A percentile compares a stretch with the other conserved stretches of the same genome.
Evolutionary conservation across 352 stramenopile genomes (phyloP).

Genomic region (Salisapilia sapeloensis): DNA sequence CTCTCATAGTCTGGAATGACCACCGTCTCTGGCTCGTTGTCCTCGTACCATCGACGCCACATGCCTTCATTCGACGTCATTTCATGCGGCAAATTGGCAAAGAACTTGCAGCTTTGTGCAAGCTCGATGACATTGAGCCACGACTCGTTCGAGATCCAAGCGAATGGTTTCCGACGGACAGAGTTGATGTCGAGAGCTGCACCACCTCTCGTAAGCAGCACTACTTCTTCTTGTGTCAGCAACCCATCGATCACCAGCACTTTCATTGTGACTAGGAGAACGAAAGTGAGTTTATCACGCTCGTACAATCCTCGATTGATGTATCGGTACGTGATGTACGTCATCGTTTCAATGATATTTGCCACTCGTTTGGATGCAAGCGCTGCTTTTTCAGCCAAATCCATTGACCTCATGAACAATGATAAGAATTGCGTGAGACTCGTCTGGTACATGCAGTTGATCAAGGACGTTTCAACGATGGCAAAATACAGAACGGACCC

Average conservation of each 20-base stretch:
- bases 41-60: slow-evolving; percentile 96
- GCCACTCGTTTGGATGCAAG: slow-evolving; percentile 94
- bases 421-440: slow-evolving; percentile 95
- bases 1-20: slow-evolving; percentile 93
- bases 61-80: slow-evolving; percentile 93
- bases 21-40: slow-evolving; percentile 94
- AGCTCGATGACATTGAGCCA: slow-evolving; percentile 97
- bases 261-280: slow-evolving; percentile 95
- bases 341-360: slow-evolving; percentile 99
- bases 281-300: slow-evolving; percentile 96
- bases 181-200: slow-evolving; percentile 95
- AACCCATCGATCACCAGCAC: slow-evolving; percentile 91
- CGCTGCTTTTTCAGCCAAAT: slow-evolving; percentile 92
- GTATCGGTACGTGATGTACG: slow-evolving; percentile 97
- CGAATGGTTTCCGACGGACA: slow-evolving; percentile 91
- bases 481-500: slow-evolving; percentile 97
- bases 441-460: slow-evolving; percentile 99
- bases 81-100: slow-evolving; percentile 90
- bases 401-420: slow-evolving; percentile 97
- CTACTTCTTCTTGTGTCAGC: slow-evolving; percentile 90
- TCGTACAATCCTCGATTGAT: slow-evolving; percentile 97
- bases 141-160: slow-evolving; percentile 94
- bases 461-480: slow-evolving; percentile 95
- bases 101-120: slow-evolving; percentile 92
- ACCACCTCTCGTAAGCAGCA: slow-evolving; percentile 89